Conservation (phyloP, 176 grass and related monocot species). For the Guadua angustifolia region DNA sequence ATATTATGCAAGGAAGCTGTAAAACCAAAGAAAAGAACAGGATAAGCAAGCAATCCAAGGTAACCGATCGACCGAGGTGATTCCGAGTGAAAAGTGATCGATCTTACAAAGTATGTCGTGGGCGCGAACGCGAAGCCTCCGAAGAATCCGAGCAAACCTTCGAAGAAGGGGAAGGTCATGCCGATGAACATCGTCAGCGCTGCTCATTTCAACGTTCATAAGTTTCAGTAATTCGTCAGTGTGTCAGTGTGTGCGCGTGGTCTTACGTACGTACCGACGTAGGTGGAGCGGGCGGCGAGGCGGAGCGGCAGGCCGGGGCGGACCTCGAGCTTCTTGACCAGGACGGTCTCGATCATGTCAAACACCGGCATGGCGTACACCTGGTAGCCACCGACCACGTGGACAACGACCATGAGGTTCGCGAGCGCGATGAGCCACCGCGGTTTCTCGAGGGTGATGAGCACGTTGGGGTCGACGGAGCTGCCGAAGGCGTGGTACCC, state of each 20-base stretch:
- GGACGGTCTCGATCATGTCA: slow-evolving; percentile 69
- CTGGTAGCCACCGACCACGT: slow-evolving; percentile 60
- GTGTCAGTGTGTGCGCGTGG: too few relatives aligned
- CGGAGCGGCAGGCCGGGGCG: slow-evolving; percentile 45
- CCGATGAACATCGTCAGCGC: slow-evolving; percentile 61
- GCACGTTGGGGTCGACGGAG: slow-evolving; percentile 40
- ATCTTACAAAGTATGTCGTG: slow-evolving; percentile 66
- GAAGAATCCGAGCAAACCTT: slow-evolving; percentile 65
- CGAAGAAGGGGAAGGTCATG: slow-evolving; percentile 67
- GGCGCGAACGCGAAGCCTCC: slow-evolving; percentile 72
- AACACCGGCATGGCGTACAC: slow-evolving; percentile 69
- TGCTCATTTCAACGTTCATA: not conserved
- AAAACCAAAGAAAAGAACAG: not conserved
- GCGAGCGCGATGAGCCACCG: slow-evolving; percentile 61
- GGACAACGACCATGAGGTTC: slow-evolving; percentile 66
- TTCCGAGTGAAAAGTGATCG: not conserved
- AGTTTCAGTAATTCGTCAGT: too few relatives aligned
- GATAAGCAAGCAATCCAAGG: not conserved
- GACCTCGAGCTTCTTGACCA: slow-evolving; percentile 66
- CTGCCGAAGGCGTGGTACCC: slow-evolving; percentile 60
- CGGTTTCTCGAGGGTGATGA: slow-evolving; percentile 52
- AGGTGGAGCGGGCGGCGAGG: slow-evolving; percentile 42
- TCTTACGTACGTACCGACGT: slow-evolving; percentile 34
- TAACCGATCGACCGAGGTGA: too few relatives aligned
- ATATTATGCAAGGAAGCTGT: slow-evolving; percentile 53